Conservation (phyloP, 495 filamentous ascomycete species). For the Hypoxylon fragiforme region DNA sequence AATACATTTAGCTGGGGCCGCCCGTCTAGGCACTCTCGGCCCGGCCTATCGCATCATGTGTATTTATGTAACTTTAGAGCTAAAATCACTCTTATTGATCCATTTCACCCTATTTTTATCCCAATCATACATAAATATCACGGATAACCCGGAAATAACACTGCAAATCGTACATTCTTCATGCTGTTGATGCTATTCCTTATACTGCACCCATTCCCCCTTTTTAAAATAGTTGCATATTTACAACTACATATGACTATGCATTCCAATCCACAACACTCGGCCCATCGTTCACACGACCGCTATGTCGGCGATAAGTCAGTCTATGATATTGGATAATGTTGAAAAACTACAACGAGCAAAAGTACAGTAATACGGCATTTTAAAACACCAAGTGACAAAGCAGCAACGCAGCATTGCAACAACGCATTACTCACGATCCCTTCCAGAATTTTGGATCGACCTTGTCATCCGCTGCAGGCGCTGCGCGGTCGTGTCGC, state of each 20-base stretch:
- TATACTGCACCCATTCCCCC: no score
- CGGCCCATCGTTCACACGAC: constrained; percentile 18
- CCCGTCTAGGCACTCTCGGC: no score
- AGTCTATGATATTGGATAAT: neutral
- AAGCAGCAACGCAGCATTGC: no score
- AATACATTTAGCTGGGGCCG: no score
- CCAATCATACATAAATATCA: no score
- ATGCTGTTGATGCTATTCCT: neutral
- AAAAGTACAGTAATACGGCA: neutral
- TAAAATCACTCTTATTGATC: no score
- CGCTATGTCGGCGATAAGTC: constrained; percentile 20
- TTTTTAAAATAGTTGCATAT: neutral
- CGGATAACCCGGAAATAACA: no score
- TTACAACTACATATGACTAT: neutral
- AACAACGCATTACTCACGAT: constrained; percentile 31
- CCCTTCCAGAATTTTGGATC: constrained; percentile 53
- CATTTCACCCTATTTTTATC: no score
- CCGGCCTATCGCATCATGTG: no score
- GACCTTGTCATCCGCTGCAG: constrained; percentile 50
- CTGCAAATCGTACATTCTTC: neutral
- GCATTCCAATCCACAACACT: constrained; percentile 33
- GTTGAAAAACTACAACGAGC: neutral
- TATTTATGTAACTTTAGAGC: no score
- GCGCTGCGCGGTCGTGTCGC: constrained; percentile 46
- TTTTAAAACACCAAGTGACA: no score